Percentiles rank a stretch among this genome's conserved stretches.
Evolutionary conservation across 1,139 yeast species (phyloP).

Genomic region (Hansenula sp.): DNA sequence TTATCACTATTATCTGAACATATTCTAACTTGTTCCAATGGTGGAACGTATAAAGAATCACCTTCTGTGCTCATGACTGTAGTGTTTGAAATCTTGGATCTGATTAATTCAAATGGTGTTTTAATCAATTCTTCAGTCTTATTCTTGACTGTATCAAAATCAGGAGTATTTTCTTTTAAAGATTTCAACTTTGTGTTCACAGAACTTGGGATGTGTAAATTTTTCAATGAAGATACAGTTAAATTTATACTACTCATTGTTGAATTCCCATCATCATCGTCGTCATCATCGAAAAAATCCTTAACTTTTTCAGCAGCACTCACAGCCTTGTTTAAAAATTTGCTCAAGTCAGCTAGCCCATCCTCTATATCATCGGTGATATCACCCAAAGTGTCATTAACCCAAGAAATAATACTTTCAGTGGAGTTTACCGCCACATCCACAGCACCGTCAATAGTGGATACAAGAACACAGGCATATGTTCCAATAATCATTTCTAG

Average conservation of each 20-base stretch:
- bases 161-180: conserved; percentile 48
- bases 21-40: conserved; percentile 16
- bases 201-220: conserved; percentile 59
- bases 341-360: conserved; percentile 53
- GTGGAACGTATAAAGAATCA: conserved; percentile 25
- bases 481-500: conserved; percentile 80
- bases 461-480: conserved; percentile 72
- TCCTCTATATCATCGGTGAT: conserved; percentile 59
- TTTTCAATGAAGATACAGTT: conserved; percentile 50
- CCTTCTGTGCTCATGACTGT: conserved; percentile 22
- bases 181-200: conserved; percentile 48
- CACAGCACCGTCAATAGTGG: conserved; percentile 69
- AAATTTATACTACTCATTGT: conserved; percentile 47
- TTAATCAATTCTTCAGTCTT: conserved; percentile 42
- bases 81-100: conserved; percentile 31
- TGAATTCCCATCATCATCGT: conserved; percentile 26
- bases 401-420: conserved; percentile 50
- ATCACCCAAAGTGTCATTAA: conserved; percentile 53
- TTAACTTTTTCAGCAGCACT: conserved; percentile 43
- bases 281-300: conserved; percentile 49
- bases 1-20: conserved; percentile 23
- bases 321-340: conserved; percentile 46
- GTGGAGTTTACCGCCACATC: conserved; percentile 73
- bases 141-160: conserved; percentile 50
- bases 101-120: conserved; percentile 50